phyloP scores from a whole-genome alignment of 179 eudicot species.

The Silene noctiflora region DNA sequence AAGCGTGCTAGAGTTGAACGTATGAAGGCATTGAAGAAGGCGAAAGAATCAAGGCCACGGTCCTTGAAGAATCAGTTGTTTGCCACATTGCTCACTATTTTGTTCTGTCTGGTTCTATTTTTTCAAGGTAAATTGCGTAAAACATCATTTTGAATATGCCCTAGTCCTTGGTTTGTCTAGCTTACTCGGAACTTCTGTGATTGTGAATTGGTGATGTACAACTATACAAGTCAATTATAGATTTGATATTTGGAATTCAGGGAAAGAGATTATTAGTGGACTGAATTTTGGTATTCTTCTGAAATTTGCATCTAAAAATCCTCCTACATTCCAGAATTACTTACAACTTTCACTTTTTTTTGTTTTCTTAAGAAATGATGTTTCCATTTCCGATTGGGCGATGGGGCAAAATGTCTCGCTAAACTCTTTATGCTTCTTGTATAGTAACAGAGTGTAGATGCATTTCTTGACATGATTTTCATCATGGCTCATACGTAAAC shows the following conservation, averaged over 20 bases:
- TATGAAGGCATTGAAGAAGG: slow-evolving; percentile 75
- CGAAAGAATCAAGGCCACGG: slow-evolving; percentile 51
- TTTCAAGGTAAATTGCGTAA: slow-evolving; percentile 61
- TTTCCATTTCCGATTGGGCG: not conserved
- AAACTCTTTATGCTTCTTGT: not conserved
- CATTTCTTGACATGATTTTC: not conserved
- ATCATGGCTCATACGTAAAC: not conserved
- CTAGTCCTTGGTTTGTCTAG: not conserved
- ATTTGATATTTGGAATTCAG: not conserved
- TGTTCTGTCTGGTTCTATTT: slow-evolving; percentile 64
- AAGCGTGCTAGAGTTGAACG: slow-evolving; percentile 67
- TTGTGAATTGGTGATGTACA: not conserved
- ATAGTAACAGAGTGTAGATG: not conserved
- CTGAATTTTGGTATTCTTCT: not conserved
- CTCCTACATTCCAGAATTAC: not conserved
- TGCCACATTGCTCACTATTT: slow-evolving; percentile 58
- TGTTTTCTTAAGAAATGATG: not conserved
- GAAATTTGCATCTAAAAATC: not conserved
- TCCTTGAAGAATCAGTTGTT: slow-evolving; percentile 52
- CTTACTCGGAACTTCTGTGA: not conserved
- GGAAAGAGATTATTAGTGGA: not conserved
- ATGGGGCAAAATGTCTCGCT: no score
- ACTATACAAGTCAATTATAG: not conserved
- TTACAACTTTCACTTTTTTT: not conserved
- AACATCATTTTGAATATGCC: not conserved